Percentiles rank a stretch among this genome's conserved stretches.
phyloP scores from a whole-genome alignment of 345 rosid species.

The Kernera saxatilis region DNA sequence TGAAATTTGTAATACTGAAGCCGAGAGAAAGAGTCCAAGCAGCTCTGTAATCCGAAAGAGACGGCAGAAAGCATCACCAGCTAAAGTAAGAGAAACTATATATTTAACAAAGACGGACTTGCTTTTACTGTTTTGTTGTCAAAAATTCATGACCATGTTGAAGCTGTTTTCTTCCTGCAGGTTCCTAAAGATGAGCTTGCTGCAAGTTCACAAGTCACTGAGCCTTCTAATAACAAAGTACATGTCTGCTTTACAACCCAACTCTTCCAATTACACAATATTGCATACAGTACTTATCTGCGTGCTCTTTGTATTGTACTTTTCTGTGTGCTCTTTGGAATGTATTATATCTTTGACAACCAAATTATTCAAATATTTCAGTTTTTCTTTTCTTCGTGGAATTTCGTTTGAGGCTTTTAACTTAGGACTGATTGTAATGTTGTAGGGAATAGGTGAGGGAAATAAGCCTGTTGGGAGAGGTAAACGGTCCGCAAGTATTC shows the following conservation, averaged over 20 bases:
- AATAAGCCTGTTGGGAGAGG: constrained; percentile 41
- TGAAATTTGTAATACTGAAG: constrained; percentile 35
- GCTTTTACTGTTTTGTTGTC: constrained; percentile 9
- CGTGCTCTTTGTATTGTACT: neutral
- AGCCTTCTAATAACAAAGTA: constrained; percentile 47
- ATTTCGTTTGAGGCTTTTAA: constrained; percentile 2
- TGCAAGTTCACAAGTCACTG: constrained; percentile 33
- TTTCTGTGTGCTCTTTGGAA: neutral
- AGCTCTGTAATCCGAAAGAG: constrained; percentile 42
- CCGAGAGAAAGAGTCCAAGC: constrained; percentile 36
- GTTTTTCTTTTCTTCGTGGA: neutral
- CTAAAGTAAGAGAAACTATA: constrained; percentile 43
- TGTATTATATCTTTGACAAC: neutral
- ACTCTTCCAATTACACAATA: neutral
- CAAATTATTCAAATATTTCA: neutral
- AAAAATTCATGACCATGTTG: constrained; percentile 32
- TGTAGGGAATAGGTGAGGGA: constrained; percentile 43
- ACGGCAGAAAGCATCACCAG: constrained; percentile 53
- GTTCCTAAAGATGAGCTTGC: constrained; percentile 43
- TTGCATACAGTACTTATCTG: neutral
- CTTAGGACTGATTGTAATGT: constrained; percentile 6
- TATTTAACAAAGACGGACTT: constrained; percentile 1
- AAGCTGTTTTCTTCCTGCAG: constrained; percentile 38
- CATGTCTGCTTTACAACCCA: constrained; percentile 7
- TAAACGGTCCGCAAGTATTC: constrained; percentile 39